Percentiles rank a stretch among this genome's conserved stretches.
Conservation (phyloP, 2,329 filamentous ascomycete genomes). For the Didymella arachidicola region DNA sequence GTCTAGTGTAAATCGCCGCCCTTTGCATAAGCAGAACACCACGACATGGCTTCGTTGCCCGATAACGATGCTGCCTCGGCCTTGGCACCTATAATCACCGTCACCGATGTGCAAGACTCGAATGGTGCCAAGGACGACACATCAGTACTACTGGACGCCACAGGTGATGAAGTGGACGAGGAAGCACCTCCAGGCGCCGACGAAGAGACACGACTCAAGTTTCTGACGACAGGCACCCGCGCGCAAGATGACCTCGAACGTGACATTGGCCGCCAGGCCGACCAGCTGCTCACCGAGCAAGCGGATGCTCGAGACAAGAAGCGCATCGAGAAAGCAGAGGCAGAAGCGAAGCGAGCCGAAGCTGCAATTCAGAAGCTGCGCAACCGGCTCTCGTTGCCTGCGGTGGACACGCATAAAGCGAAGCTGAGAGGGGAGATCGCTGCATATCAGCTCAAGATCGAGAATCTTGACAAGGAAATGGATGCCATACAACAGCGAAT, state of each 20-base stretch:
- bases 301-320: slow-evolving; percentile 70
- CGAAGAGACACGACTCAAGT: slow-evolving; percentile 52
- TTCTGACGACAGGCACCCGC: slow-evolving; percentile 57
- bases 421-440: slow-evolving; percentile 71
- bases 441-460: slow-evolving; percentile 70
- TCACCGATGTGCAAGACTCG: slow-evolving; percentile 17
- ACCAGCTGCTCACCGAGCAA: slow-evolving; percentile 66
- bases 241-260: slow-evolving; percentile 91
- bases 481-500: slow-evolving; percentile 83
- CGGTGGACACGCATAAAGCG: slow-evolving; percentile 62
- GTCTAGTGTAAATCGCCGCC: background rate
- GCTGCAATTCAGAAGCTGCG: slow-evolving; percentile 68
- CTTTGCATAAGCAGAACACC: background rate
- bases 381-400: slow-evolving; percentile 64
- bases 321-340: slow-evolving; percentile 64
- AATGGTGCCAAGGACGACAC: slow-evolving; percentile 17
- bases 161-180: slow-evolving; percentile 22
- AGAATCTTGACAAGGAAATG: slow-evolving; percentile 74
- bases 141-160: slow-evolving; percentile 18
- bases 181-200: slow-evolving; percentile 46
- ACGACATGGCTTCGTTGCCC: slow-evolving; percentile 23
- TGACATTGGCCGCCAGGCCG: slow-evolving; percentile 76
- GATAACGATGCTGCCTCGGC: slow-evolving; percentile 18
- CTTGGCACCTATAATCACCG: slow-evolving; percentile 21
- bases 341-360: slow-evolving; percentile 66